A percentile compares a stretch with the other conserved stretches of the same genome.
These are phyloP conservation scores for Gaertneriomyces semiglobifer DNA, from an alignment of 192 early-diverging fungal species.

Conservation along the genomic window DNA sequence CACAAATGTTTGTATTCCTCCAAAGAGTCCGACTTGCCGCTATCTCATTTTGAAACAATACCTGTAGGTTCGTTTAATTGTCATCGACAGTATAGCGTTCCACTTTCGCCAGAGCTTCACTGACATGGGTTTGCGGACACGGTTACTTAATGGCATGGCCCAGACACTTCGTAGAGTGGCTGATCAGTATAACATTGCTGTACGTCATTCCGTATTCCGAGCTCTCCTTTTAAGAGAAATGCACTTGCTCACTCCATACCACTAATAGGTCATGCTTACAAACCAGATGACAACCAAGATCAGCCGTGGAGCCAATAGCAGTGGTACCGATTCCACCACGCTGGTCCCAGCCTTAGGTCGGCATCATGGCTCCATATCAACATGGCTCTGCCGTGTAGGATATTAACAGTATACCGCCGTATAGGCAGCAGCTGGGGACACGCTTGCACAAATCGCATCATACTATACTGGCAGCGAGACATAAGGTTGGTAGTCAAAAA, in stretches of 20 bases:
- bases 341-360: constrained; percentile 43
- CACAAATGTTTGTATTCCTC: constrained; percentile 20
- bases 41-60: not conserved
- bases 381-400: not conserved
- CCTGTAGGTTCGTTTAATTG: constrained; percentile 40
- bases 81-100: constrained; percentile 47
- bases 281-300: constrained; percentile 45
- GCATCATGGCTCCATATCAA: not conserved
- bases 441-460: constrained; percentile 39
- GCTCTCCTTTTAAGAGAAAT: not conserved
- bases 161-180: constrained; percentile 33
- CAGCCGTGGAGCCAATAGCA: constrained; percentile 2
- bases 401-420: not conserved
- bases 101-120: constrained; percentile 44
- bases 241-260: constrained; percentile 4
- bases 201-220: constrained; percentile 9
- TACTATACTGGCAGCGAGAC: constrained; percentile 33
- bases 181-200: constrained; percentile 19
- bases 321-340: constrained; percentile 9
- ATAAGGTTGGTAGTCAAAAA: constrained; percentile 18
- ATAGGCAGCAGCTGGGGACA: constrained; percentile 44
- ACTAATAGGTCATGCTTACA: constrained; percentile 21
- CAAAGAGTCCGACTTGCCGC: not conserved
- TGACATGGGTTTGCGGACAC: constrained; percentile 38
- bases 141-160: constrained; percentile 34